A percentile compares a stretch with the other conserved stretches of the same genome.
Evolutionary conservation across 2,329 filamentous ascomycete species (phyloP).

Genomic region (Colletotrichum theobromicola): DNA sequence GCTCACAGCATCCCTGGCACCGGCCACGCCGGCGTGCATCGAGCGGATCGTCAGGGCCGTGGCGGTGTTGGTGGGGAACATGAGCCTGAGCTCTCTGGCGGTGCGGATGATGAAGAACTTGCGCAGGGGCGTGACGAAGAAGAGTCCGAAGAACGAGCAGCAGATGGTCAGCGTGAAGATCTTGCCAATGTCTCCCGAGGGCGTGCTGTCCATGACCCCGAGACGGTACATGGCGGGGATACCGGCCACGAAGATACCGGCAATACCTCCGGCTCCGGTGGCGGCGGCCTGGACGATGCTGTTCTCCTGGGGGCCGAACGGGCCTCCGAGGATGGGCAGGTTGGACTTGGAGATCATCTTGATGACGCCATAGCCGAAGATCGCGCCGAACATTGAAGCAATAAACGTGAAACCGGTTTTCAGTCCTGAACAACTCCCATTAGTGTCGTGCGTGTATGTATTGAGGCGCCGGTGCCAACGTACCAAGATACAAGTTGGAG

Average conservation of each 20-base stretch:
- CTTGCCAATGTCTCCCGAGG: constrained; percentile 59
- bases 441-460: background rate
- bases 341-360: constrained; percentile 55
- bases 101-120: constrained; percentile 74
- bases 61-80: constrained; percentile 65
- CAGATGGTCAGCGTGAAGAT: constrained; percentile 66
- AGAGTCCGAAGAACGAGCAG: constrained; percentile 68
- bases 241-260: constrained; percentile 62
- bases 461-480: background rate
- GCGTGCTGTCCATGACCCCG: constrained; percentile 51
- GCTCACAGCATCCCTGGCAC: constrained; percentile 55
- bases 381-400: constrained; percentile 56
- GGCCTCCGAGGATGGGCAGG: constrained; percentile 57
- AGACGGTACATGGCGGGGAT: constrained; percentile 66
- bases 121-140: constrained; percentile 66
- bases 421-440: constrained; percentile 38
- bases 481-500: constrained; percentile 62
- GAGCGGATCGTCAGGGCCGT: constrained; percentile 66
- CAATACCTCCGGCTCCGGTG: constrained; percentile 63
- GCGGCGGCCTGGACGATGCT: constrained; percentile 66
- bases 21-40: constrained; percentile 63
- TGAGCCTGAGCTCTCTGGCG: constrained; percentile 61
- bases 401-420: constrained; percentile 58
- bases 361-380: constrained; percentile 65
- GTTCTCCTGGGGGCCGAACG: constrained; percentile 67